phyloP scores from a whole-genome alignment of 1,284 basidiomycete species.

The Heterobasidion annosum region DNA sequence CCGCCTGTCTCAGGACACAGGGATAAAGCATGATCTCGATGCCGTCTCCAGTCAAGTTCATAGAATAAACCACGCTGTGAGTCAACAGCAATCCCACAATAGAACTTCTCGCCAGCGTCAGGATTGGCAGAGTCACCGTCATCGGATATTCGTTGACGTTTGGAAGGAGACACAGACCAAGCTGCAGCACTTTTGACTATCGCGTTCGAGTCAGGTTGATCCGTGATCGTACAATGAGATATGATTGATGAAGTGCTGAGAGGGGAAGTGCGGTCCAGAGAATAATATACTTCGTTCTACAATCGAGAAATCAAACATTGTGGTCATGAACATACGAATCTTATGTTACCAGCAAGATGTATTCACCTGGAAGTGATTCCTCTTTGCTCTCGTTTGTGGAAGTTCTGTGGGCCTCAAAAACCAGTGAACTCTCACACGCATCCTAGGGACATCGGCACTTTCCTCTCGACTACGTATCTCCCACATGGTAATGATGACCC shows the following conservation, averaged over 20 bases:
- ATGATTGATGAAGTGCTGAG: slow-evolving; percentile 42
- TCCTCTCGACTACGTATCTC: slow-evolving; percentile 26
- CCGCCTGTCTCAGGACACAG: slow-evolving; percentile 16
- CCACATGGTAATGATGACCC: slow-evolving; percentile 61
- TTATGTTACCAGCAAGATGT: slow-evolving; percentile 11
- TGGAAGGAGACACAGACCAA: slow-evolving; percentile 1
- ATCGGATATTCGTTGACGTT: slow-evolving; percentile 5
- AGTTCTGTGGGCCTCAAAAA: slow-evolving; percentile 57
- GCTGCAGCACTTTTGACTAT: background rate
- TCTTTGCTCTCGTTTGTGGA: slow-evolving; percentile 43
- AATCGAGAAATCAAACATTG: background rate
- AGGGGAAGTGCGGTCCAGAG: slow-evolving; percentile 36
- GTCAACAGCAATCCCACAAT: slow-evolving; percentile 52
- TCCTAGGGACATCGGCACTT: slow-evolving; percentile 17
- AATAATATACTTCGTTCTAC: slow-evolving; percentile 67
- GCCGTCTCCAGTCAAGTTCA: slow-evolving; percentile 46
- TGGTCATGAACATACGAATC: background rate
- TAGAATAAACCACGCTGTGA: slow-evolving; percentile 54
- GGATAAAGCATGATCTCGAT: slow-evolving; percentile 29
- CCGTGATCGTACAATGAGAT: slow-evolving; percentile 40
- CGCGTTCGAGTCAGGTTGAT: slow-evolving; percentile 13
- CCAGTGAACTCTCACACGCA: slow-evolving; percentile 60
- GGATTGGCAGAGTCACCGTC: background rate
- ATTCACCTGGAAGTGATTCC: slow-evolving; percentile 44
- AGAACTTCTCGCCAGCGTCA: slow-evolving; percentile 26